Conservation (phyloP, 306 rosid species). For the Gillenia trifoliata region DNA sequence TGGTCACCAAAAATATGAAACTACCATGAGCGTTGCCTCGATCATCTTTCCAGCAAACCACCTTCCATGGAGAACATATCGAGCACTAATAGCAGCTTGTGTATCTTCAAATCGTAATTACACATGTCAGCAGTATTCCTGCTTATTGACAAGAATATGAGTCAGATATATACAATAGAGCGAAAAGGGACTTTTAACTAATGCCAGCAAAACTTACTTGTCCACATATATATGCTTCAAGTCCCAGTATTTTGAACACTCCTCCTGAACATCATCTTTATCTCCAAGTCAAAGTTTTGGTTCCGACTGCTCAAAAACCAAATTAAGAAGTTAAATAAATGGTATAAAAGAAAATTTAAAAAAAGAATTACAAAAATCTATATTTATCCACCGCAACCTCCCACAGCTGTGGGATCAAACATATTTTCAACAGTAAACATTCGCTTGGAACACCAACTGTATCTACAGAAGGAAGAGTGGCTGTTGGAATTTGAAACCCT, state of each 20-base stretch:
- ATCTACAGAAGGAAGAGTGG: slow-evolving; percentile 41
- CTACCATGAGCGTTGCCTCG: slow-evolving; percentile 80
- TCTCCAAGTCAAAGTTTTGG: slow-evolving; percentile 81
- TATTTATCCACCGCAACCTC: slow-evolving; percentile 27
- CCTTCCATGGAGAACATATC: slow-evolving; percentile 85
- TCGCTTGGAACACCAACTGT: slow-evolving; percentile 83
- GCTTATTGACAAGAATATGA: slow-evolving; percentile 19
- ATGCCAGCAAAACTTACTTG: slow-evolving; percentile 51
- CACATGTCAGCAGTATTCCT: slow-evolving; percentile 70
- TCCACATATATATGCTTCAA: slow-evolving; percentile 71
- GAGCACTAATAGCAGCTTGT: slow-evolving; percentile 66
- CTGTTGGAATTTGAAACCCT: slow-evolving; percentile 57
- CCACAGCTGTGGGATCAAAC: slow-evolving; percentile 94
- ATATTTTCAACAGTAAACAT: slow-evolving; percentile 80
- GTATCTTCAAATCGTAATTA: slow-evolving; percentile 62
- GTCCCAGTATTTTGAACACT: slow-evolving; percentile 74
- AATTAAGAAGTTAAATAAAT: not conserved
- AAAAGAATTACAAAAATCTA: not conserved
- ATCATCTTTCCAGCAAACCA: slow-evolving; percentile 99
- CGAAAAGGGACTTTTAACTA: not conserved
- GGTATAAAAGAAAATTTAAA: slow-evolving; percentile 12
- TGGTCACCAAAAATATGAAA: not conserved
- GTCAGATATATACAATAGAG: not conserved
- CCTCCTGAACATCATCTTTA: slow-evolving; percentile 88
- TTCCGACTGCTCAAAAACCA: slow-evolving; percentile 52